Base-by-base conservation (phyloP, 2,329 filamentous ascomycete genomes). In the Meredithiella fracta region DNA sequence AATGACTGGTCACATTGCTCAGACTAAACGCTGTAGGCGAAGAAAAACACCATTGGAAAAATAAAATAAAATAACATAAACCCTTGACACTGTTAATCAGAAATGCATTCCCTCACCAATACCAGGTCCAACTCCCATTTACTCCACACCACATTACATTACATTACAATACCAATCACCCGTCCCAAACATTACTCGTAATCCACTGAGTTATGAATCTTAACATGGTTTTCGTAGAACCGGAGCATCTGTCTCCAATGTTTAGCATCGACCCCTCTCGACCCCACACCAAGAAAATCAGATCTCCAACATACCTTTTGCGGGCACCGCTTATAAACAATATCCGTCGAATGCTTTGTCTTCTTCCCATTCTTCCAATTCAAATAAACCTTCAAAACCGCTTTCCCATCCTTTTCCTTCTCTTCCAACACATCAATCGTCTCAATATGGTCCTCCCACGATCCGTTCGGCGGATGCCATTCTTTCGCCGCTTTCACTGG, bases 291-390 rank as follows among this genome's bases (percentile, higher is more conserved):
- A n/a, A n/a, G n/a, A n/a, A n/a, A n/a, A n/a, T n/a, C n/a, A n/a
- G n/a, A n/a, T 11, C 29, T 34, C 5, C 3, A 20, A 40, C 69
- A 56, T 66, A 84, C 83, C 75, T 83, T 86, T 64, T 91, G 86
- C 0, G 86, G 86, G 61, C 85, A 89, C 62, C 87, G 82, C 63
- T 80, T 76, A 63, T 90, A 86, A 6, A 89, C 75, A 14, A 82
- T 74, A 20, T 73, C 67, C 15, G 86, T 79, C 8, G 79, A 74
- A 63, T 91, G 86, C 64, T 85, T 81, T 1, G 84, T 86, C 70
- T 87, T 89, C 51, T 78, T 72, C 7, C 80, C 80, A 59, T 83
- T 80, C 62, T 80, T 82, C 86, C 86, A 91, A 11, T 79, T 78
- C 31, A 90, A 68, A 62, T 83, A 87, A 1, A 85, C 84, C 31